Conservation (phyloP, 2,329 filamentous ascomycete genomes). For the Talaromyces atroroseus region DNA sequence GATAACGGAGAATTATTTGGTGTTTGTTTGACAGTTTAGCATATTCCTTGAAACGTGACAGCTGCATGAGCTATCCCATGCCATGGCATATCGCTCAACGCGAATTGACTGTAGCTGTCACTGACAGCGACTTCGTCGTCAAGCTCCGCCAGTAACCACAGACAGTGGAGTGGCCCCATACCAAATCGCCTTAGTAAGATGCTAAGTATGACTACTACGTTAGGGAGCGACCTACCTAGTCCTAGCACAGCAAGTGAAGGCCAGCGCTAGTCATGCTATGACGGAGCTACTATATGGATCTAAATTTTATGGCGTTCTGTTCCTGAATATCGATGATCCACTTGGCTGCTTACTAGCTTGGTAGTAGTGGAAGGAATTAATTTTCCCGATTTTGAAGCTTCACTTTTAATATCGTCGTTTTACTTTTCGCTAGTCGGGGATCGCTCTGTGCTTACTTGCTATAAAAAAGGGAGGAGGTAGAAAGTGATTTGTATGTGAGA, state of each 20-base stretch:
- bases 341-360: neutral
- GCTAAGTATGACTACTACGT: neutral
- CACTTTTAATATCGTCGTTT: neutral
- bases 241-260: neutral
- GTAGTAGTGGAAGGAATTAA: too few species aligned
- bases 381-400: neutral
- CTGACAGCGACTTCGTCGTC: neutral
- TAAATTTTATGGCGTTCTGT: neutral
- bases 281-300: neutral
- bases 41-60: too few species aligned
- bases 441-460: neutral
- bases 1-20: neutral
- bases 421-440: too few species aligned
- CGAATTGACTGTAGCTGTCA: neutral
- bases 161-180: neutral
- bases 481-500: too few species aligned
- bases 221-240: neutral
- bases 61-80: too few species aligned
- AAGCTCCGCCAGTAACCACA: neutral
- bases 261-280: neutral
- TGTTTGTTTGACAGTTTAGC: neutral
- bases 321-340: constrained; percentile 4
- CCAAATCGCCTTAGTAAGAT: too few species aligned
- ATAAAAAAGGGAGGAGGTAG: too few species aligned
- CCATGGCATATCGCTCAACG: too few species aligned